A percentile compares a stretch with the other conserved stretches of the same genome.
Conservation (phyloP, 805 yeast genomes). For the Saccharomyces paradoxus region DNA sequence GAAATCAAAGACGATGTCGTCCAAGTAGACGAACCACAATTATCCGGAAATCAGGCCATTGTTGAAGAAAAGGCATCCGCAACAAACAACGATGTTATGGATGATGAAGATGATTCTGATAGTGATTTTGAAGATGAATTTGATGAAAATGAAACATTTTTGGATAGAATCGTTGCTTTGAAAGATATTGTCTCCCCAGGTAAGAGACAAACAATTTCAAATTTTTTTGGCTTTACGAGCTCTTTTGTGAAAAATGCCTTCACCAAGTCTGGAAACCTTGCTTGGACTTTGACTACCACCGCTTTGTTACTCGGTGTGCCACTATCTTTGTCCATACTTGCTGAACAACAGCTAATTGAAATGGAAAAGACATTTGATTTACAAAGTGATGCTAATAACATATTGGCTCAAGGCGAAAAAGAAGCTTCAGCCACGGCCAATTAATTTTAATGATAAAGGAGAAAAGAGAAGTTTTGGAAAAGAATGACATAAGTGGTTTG, state of each 20-base stretch:
- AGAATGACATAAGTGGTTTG: not conserved
- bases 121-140: slow-evolving; percentile 51
- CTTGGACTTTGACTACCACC: slow-evolving; percentile 83
- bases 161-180: slow-evolving; percentile 83
- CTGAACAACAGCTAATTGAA: slow-evolving; percentile 90
- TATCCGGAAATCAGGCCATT: slow-evolving; percentile 36
- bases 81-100: slow-evolving; percentile 30
- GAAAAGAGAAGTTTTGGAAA: not conserved
- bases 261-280: slow-evolving; percentile 58
- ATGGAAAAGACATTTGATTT: slow-evolving; percentile 85
- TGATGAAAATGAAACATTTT: slow-evolving; percentile 74
- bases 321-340: slow-evolving; percentile 75
- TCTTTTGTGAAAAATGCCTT: slow-evolving; percentile 41
- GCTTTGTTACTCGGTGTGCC: slow-evolving; percentile 88
- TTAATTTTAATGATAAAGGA: not conserved
- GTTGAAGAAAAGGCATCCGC: slow-evolving; percentile 43
- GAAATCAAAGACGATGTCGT: slow-evolving; percentile 27
- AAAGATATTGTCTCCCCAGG: slow-evolving; percentile 87
- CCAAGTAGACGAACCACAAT: slow-evolving; percentile 13
- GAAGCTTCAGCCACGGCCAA: slow-evolving; percentile 31
- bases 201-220: slow-evolving; percentile 50
- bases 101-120: slow-evolving; percentile 43
- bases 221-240: slow-evolving; percentile 27
- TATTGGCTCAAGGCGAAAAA: slow-evolving; percentile 61
- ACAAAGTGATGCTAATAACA: slow-evolving; percentile 70